phyloP scores from a whole-genome alignment of 345 rosid genomes.

The Acer negundo region DNA sequence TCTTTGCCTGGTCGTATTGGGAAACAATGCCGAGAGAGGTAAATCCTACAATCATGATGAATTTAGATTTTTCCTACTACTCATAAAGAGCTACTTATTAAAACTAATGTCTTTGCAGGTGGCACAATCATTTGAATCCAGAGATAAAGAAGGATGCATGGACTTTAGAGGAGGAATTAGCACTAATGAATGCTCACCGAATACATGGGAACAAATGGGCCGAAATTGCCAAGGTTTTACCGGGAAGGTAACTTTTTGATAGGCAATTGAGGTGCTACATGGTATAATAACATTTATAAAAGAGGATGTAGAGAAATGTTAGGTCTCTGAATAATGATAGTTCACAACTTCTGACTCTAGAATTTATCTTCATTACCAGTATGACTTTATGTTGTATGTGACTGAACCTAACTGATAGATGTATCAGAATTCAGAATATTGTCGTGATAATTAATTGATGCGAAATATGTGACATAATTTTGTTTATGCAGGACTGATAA shows the following conservation, averaged over 20 bases:
- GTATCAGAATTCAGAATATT: constrained; percentile 3
- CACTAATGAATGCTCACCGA: constrained; percentile 80
- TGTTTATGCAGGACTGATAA: constrained; percentile 80
- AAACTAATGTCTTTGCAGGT: constrained; percentile 50
- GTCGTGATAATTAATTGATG: constrained; percentile 2
- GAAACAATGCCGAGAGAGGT: constrained; percentile 99
- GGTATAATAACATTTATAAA: neutral
- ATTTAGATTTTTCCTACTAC: neutral
- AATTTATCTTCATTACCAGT: neutral
- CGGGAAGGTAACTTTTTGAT: constrained; percentile 73
- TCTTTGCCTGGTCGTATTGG: constrained; percentile 96
- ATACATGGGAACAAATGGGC: constrained; percentile 94
- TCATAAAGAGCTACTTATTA: constrained; percentile 3
- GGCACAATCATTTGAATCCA: constrained; percentile 99
- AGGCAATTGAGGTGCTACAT: constrained; percentile 9
- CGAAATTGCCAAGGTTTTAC: constrained; percentile 91
- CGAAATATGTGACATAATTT: neutral
- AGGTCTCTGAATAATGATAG: neutral
- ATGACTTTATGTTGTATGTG: neutral
- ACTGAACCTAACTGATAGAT: neutral
- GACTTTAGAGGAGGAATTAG: constrained; percentile 83
- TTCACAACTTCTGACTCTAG: neutral
- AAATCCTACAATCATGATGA: constrained; percentile 12
- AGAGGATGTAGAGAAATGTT: too few relatives aligned
- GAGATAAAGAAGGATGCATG: constrained; percentile 93